Evolutionary conservation across 257 asterid genomes (phyloP), one percentile per base, ranked within the genome.

Genomic region (Solanum lycopersicoides): DNA sequence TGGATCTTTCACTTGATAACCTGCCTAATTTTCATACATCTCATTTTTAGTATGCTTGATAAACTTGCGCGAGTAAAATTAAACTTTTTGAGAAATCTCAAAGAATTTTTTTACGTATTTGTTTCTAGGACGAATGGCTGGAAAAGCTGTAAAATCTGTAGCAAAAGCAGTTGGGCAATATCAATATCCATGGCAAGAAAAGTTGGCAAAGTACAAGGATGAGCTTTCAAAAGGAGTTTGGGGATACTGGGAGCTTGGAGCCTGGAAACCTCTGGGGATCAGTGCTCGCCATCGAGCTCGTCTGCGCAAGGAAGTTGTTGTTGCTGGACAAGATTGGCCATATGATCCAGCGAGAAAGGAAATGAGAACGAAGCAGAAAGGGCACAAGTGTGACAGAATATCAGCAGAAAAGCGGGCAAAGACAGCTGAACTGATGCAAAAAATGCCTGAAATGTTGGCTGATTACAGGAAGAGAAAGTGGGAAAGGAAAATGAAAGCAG

Each of bases 221-320:
- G 99, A 96, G 91, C 94, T 96, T 5, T 91, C 99, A 2, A 96
- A 95, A 90, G 99, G 98, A 23, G 98, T 96, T 28, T 95, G 98
- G 98, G 99, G 99, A 71, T 96, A 94, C 88, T 96, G 99, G 98
- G 98, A 96, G 92, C 96, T 94, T 39, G 99, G 98, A 39, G 98
- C 98, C 20, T 96, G 98, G 98, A 95, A 95, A 76, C 96, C 98
- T 72, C 94, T 96, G 2, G 93, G 91, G 8, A 93, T 96, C 72
- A 94, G 98, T 89, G 99, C 98, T 77, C 96, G 98, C 39, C 91
- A 72, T 71, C 93, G 98, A 25, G 98, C 99, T 65, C 93, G 94
- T 6, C 91, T 96, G 14, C 96, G 98, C 45, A 95, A 95, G 88
- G 98, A 96, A 92, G 98, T 94, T 77, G 96, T 95, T 86, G 93